These are phyloP conservation scores for Bjerkandera adusta DNA, from an alignment of 1,284 basidiomycete genomes.

Conservation along the genomic window DNA sequence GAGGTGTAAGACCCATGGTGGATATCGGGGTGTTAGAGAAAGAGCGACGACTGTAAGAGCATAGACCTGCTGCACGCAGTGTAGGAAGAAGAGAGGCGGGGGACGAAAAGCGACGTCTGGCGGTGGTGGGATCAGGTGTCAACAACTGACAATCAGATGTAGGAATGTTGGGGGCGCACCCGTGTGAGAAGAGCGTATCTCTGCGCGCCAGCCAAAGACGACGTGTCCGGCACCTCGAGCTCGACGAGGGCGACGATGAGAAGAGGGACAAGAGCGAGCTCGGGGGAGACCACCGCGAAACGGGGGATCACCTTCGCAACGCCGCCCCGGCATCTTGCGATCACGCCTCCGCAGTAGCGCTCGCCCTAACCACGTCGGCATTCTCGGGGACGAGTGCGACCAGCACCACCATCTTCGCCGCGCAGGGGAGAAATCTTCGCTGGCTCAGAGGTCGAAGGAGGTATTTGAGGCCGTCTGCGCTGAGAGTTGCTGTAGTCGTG, in stretches of 20 bases:
- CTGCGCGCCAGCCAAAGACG: background rate
- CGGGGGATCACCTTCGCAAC: conserved; percentile 5
- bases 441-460: too few species aligned
- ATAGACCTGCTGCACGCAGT: conserved; percentile 23
- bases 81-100: conserved; percentile 1
- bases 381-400: too few species aligned
- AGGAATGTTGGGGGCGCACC: background rate
- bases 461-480: too few species aligned
- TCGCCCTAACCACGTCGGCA: too few species aligned
- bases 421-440: too few species aligned
- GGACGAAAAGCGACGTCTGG: background rate
- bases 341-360: too few species aligned
- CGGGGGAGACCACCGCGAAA: conserved; percentile 6
- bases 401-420: too few species aligned
- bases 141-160: background rate
- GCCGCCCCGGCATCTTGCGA: conserved; percentile 1
- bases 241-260: conserved; percentile 1
- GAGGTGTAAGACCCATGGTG: conserved; percentile 10
- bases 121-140: conserved; percentile 1
- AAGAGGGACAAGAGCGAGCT: background rate
- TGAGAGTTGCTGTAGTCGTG: too few species aligned
- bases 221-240: conserved; percentile 4
- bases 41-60: conserved; percentile 28
- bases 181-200: conserved; percentile 6
- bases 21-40: conserved; percentile 19